Base-by-base conservation (phyloP, 257 asterid genomes). In the Capsicum pubescens region DNA sequence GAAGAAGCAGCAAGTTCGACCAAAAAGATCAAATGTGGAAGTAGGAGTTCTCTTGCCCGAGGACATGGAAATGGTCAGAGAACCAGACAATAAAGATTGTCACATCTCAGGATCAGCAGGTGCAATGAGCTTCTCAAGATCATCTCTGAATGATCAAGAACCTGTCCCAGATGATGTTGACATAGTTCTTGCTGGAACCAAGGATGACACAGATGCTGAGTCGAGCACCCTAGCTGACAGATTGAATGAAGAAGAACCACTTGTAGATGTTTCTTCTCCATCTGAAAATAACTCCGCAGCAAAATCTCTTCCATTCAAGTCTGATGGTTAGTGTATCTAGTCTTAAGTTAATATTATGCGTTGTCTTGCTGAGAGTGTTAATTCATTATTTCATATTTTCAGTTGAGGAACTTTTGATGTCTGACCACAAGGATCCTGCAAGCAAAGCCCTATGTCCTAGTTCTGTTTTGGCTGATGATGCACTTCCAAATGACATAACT, bases 11-110 rank as follows among this genome's bases (percentile, higher is more conserved):
- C 87, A 81, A 72, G 61, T 83, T 79, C 80, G 61, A 76, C 79
- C 57, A 83, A 82, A 81, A 82, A 78, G 83, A 76, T 74, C 86
- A 46, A 68, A 68, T 67, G 12, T 63, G 69, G 83, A 66, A 42
- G 42, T 74, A 79, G 90, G 90, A 70, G 84, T 82, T 86, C 85
- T 91, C 35, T 64, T 66, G 35, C 58, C 35, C 21, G 85, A 84
- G 82, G 87, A 66, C 52, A 46, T 84, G 67, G 76, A 68, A 72
- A 78, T 26, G 42, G 79, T 46, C 39, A 79, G 35, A 48, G 89
- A 84, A 36, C 59, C 79, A 9, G 82, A n/a, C 57, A 32, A 26
- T 50, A 3, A 44, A 17, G 88, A 85, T 57, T 70, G 84, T 72
- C 83, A 84, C 80, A 42, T 82, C 46, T 66, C 88, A 50, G 55